A percentile compares a stretch with the other conserved stretches of the same genome.
phyloP scores from a whole-genome alignment of 495 filamentous ascomycete species.

The Aspergillus carlsbadensis region DNA sequence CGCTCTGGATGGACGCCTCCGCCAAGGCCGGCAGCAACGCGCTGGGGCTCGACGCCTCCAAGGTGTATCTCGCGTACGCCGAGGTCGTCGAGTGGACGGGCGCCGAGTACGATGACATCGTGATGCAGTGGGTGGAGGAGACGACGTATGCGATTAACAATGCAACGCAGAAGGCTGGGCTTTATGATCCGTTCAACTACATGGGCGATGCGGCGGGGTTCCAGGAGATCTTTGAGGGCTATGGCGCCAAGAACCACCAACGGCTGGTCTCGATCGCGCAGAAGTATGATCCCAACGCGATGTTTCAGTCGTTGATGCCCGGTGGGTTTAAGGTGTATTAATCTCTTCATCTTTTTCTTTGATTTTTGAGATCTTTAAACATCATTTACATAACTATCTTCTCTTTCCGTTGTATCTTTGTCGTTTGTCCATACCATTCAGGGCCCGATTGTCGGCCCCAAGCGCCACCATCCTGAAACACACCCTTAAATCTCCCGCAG shows the following conservation, averaged over 20 bases:
- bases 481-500: no score
- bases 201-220: conserved; percentile 34
- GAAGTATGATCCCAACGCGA: conserved; percentile 30
- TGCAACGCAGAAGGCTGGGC: conserved; percentile 29
- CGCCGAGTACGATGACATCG: conserved; percentile 30
- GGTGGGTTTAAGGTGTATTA: conserved; percentile 36
- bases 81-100: conserved; percentile 42
- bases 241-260: conserved; percentile 28
- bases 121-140: conserved; percentile 32
- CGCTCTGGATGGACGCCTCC: conserved; percentile 35
- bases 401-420: no score
- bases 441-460: no score
- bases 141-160: conserved; percentile 37
- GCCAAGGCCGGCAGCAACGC: conserved; percentile 37
- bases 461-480: no score
- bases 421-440: no score
- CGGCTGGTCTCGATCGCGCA: conserved; percentile 25
- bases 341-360: no score
- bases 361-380: no score
- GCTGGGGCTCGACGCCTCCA: conserved; percentile 37
- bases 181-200: conserved; percentile 35
- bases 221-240: conserved; percentile 35
- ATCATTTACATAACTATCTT: no score
- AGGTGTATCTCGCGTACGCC: conserved; percentile 38
- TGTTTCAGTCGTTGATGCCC: conserved; percentile 34